Conservation (phyloP, 352 stramenopile species). For the Aphanomyces astaci region DNA sequence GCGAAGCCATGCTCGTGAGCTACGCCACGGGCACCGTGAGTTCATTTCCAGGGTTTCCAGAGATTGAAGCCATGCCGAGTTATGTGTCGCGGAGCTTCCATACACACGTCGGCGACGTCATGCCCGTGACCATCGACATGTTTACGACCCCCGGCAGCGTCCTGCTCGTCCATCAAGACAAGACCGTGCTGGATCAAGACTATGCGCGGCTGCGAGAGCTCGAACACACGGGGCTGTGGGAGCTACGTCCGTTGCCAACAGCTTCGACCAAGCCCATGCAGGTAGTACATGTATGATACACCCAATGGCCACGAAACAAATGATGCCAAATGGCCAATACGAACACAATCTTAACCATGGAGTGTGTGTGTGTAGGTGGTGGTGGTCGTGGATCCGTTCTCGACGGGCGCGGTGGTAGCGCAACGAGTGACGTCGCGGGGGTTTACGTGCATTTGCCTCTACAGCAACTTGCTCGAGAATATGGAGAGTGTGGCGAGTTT, state of each 20-base stretch:
- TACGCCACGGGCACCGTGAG: constrained; percentile 80
- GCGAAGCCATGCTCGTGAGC: constrained; percentile 89
- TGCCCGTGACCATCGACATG: constrained; percentile 82
- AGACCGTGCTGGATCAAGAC: constrained; percentile 65
- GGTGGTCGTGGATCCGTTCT: constrained; percentile 94
- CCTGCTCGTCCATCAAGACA: constrained; percentile 73
- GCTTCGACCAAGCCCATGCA: neutral
- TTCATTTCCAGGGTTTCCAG: constrained; percentile 69
- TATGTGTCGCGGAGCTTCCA: constrained; percentile 78
- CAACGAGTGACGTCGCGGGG: constrained; percentile 84
- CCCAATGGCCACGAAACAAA: no score
- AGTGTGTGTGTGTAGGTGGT: constrained; percentile 51
- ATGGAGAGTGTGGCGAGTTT: constrained; percentile 73
- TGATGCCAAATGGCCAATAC: neutral
- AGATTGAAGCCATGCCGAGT: constrained; percentile 81
- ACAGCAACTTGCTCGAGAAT: constrained; percentile 76
- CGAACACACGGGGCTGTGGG: constrained; percentile 63
- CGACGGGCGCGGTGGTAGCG: constrained; percentile 90
- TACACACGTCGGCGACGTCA: constrained; percentile 45
- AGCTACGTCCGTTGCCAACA: constrained; percentile 18
- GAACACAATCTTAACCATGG: constrained; percentile 14
- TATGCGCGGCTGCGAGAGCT: constrained; percentile 81
- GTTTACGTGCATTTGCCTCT: constrained; percentile 85
- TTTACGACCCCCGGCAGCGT: constrained; percentile 83
- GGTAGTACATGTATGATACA: no score